Conservation (phyloP, 2,329 filamentous ascomycete species). For the Harringtonia lauricola region DNA sequence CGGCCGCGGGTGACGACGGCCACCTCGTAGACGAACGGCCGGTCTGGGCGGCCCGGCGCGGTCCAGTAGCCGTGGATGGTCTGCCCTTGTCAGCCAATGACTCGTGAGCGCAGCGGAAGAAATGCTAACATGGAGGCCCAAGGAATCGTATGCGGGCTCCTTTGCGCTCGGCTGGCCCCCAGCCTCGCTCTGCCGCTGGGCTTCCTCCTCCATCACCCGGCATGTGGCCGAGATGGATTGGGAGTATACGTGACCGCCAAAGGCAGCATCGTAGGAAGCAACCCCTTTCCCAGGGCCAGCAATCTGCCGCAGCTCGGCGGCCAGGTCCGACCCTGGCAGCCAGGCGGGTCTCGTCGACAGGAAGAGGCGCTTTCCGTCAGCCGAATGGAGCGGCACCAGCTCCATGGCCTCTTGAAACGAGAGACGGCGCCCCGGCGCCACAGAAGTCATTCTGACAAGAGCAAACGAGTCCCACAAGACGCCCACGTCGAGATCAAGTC, state of each 20-base stretch:
- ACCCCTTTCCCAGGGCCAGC: constrained; percentile 5
- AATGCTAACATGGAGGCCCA: constrained; percentile 27
- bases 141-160: no score
- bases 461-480: not conserved
- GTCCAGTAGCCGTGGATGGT: constrained; percentile 46
- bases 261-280: constrained; percentile 17
- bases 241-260: constrained; percentile 32
- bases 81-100: no score
- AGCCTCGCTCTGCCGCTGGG: not conserved
- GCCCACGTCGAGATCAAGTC: no score
- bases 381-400: constrained; percentile 18
- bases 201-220: constrained; percentile 17
- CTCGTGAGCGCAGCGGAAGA: constrained; percentile 18
- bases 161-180: not conserved
- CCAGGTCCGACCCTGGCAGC: constrained; percentile 20
- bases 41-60: constrained; percentile 31
- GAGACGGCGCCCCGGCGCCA: constrained; percentile 13
- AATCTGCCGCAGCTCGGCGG: constrained; percentile 2
- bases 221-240: constrained; percentile 28
- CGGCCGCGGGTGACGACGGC: constrained; percentile 31
- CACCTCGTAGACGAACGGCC: constrained; percentile 43
- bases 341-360: constrained; percentile 24
- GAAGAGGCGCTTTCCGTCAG: constrained; percentile 17
- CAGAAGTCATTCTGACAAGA: constrained; percentile 3
- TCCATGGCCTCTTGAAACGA: constrained; percentile 25